Conservation (phyloP, 2,329 filamentous ascomycete genomes). For the Coleophoma eucalyptorum region DNA sequence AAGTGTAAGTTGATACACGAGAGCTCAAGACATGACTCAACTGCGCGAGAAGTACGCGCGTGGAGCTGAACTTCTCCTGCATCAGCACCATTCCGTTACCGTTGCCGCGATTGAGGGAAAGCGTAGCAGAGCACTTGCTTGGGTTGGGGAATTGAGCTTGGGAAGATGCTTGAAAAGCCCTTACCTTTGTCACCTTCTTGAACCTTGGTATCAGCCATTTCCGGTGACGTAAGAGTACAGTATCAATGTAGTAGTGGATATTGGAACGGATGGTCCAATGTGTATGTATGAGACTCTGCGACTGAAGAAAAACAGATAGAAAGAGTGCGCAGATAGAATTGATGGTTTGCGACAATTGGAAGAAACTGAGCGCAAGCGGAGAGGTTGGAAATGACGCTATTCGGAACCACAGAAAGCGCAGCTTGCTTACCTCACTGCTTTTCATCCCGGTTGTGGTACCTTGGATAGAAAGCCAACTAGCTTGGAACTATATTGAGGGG, state of each 20-base stretch:
- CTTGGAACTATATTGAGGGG: neutral
- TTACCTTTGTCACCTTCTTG: conserved; percentile 48
- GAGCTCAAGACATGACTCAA: too few relatives aligned
- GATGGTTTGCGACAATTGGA: conserved; percentile 20
- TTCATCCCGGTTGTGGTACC: neutral
- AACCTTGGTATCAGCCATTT: conserved; percentile 41
- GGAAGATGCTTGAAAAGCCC: too few relatives aligned
- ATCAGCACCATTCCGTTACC: too few relatives aligned
- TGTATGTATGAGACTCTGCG: conserved; percentile 4
- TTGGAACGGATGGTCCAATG: neutral
- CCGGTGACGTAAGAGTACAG: conserved; percentile 1
- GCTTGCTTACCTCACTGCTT: conserved; percentile 1
- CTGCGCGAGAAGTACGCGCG: too few relatives aligned
- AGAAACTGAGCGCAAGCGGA: neutral
- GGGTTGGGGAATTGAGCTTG: neutral
- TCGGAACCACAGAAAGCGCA: conserved; percentile 1
- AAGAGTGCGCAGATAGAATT: conserved; percentile 11
- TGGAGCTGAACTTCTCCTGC: too few relatives aligned
- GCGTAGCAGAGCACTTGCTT: neutral
- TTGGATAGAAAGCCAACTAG: neutral
- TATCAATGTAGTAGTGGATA: too few relatives aligned
- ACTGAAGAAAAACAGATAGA: conserved; percentile 7
- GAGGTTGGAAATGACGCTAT: conserved; percentile 11
- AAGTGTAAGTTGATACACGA: too few relatives aligned
- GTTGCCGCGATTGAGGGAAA: neutral